A percentile compares a stretch with the other conserved stretches of the same genome.
These are phyloP conservation scores for Boletus eberwhitei DNA, from an alignment of 768 basidiomycete species.

Conservation along the genomic window DNA sequence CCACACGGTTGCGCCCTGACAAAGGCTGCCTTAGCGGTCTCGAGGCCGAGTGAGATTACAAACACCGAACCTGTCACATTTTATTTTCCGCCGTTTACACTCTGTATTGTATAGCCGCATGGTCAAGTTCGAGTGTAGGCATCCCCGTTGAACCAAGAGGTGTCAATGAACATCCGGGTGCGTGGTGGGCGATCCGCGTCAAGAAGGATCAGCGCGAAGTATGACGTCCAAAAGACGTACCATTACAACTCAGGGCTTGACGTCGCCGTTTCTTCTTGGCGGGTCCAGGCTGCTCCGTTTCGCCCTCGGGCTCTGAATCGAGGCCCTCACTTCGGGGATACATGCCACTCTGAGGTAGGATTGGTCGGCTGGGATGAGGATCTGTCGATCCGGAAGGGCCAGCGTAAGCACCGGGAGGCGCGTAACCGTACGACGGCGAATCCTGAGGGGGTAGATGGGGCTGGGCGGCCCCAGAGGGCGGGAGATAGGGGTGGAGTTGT, in stretches of 20 bases:
- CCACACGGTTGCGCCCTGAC: constrained; percentile 74
- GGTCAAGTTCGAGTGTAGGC: constrained; percentile 1
- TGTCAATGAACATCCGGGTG: not conserved
- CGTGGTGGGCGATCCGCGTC: constrained; percentile 7
- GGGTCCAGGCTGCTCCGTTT: constrained; percentile 48
- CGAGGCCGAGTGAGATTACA: constrained; percentile 6
- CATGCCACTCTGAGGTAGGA: constrained; percentile 20
- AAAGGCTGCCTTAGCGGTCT: constrained; percentile 22
- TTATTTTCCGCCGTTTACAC: constrained; percentile 85
- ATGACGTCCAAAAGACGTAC: constrained; percentile 40
- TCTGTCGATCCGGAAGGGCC: constrained; percentile 28
- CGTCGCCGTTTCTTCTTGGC: constrained; percentile 81
- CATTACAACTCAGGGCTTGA: constrained; percentile 83
- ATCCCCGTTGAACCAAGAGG: not conserved
- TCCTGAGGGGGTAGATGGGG: constrained; percentile 27
- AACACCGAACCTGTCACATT: constrained; percentile 70
- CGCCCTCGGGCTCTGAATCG: constrained; percentile 59
- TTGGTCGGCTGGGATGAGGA: constrained; percentile 19
- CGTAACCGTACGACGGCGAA: constrained; percentile 27
- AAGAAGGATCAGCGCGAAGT: constrained; percentile 19
- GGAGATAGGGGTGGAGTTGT: constrained; percentile 62
- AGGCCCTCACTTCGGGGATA: constrained; percentile 36
- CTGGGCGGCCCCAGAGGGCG: constrained; percentile 41
- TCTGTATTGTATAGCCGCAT: constrained; percentile 46
- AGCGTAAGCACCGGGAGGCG: constrained; percentile 20